Base-by-base conservation (phyloP, 179 eudicot species). In the Spergularia azorica region DNA sequence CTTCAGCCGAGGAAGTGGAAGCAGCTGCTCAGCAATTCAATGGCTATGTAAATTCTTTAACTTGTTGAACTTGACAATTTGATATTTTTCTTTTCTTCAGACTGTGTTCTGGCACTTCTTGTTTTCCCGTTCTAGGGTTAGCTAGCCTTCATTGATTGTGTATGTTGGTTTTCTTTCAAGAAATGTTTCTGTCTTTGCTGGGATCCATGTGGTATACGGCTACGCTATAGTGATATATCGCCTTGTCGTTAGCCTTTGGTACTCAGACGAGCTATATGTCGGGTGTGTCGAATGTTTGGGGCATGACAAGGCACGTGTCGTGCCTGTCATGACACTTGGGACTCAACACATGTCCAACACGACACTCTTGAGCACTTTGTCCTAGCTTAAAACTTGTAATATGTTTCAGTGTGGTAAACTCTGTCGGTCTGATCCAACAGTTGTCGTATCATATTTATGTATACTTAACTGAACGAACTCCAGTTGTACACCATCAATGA, bases 21-120 rank as follows among this genome's bases (percentile, higher is more conserved):
- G 95, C 89, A 55, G 99, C 97, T 71, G 98, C 80, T 15, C 80
- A 83, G 64, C 92, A 88, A 83, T 88, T 96, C 83, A 90, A 96
- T 77, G 97, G 97, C 84, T 92, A 90, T 89, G 99, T 96, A 90
- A 88, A 16, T 68, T 67, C 36, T 70, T 67, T 36, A 58, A 50
- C 63, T 62, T 46, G 15, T 51, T 72, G 3, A 50, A 21, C 16
- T 51, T 62, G 10, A 21, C 2, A 26, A 26, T 26, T 26, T 26
- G 32, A 26, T 2, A 26, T 2, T 41, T 26, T 26, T 26, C 32
- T 26, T 14, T n/a, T 20, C 6, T 58, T 20, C 36, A 11, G 65
- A 26, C 10, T 73, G 20, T 78, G 50, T 48, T 54, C 36, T 13
- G n/a, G 62, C 1, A 26, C 51, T 38, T 2, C 6, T 21, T 12